These are phyloP conservation scores for Penicillium macrosclerotiorum DNA, from an alignment of 495 filamentous ascomycete species.

Conservation along the genomic window DNA sequence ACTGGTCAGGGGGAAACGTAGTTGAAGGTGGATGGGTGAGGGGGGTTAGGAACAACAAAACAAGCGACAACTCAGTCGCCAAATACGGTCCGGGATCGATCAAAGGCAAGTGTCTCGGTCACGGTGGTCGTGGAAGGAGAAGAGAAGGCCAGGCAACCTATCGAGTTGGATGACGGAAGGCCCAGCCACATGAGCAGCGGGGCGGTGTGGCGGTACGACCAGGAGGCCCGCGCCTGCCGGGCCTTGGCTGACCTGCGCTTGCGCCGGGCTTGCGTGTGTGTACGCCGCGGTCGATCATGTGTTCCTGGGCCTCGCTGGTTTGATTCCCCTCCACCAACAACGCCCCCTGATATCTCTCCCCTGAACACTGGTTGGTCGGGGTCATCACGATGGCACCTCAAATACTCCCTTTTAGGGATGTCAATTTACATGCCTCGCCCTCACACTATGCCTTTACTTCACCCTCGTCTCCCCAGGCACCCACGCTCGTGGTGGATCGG, in stretches of 20 bases:
- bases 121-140: conserved; percentile 6
- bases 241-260: too few species aligned
- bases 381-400: conserved; percentile 49
- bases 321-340: conserved; percentile 7
- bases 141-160: conserved; percentile 20
- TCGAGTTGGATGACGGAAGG: conserved; percentile 31
- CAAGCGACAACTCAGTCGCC: neutral
- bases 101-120: neutral
- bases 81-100: neutral
- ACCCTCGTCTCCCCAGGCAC: conserved; percentile 84
- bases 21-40: conserved; percentile 4
- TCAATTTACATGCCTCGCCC: conserved; percentile 88
- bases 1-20: conserved; percentile 19
- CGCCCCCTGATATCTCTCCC: conserved; percentile 2
- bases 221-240: conserved; percentile 15
- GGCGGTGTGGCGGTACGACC: conserved; percentile 29
- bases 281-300: conserved; percentile 27
- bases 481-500: conserved; percentile 82
- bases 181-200: conserved; percentile 30
- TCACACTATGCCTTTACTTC: conserved; percentile 96
- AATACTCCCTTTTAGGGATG: conserved; percentile 84
- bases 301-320: conserved; percentile 20
- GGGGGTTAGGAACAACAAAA: conserved; percentile 7
- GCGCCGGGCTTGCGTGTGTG: neutral
- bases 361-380: conserved; percentile 2